Base-by-base conservation (phyloP, 495 filamentous ascomycete genomes). In the Chaetomium cochliodes region DNA sequence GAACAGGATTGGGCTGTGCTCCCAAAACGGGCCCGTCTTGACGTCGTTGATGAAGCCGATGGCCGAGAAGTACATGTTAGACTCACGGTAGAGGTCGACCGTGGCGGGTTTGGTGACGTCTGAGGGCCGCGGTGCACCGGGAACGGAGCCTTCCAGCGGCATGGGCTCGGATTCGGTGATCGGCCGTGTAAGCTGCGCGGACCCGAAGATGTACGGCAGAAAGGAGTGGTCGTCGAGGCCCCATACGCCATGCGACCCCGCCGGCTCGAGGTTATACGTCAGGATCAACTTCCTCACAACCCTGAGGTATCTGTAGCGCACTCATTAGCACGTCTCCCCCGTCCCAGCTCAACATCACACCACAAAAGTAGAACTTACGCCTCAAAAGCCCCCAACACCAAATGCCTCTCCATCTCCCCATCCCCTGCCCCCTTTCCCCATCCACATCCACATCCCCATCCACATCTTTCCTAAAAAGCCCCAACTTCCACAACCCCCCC, bases 1-100 rank as follows among this genome's bases (percentile, higher is more conserved):
- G 72, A 87, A 99, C 20, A 99, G 81, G 72, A 96, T 93, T 2
- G 92, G 96, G 63, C 91, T 96, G 71, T 99, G 94, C 69, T 98
- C 94, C 96, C 94, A 98, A 76, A 99, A 99, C 1, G 96, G 94
- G 0, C 94, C 94, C 60, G 81, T 92, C 74, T 99, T 99, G 58
- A 99, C 94, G 78, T 98, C 96, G 73, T 97, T 89, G 71, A 99
- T 97, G 78, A 99, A 99, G 11, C 91, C 93, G 66, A 99, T 84
- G n/a, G 94, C 96, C n/a, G 88, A 88, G 80, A 97, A 99, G 75
- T 99, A 99, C 81, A 99, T 85, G 74, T 97, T 97, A 16, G 69
- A 79, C 58, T 81, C 79, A 59, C 91, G 81, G 73, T 92, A 86
- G 49, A 82, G 77, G 50, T 90, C 82, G 33, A 96, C 92, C 18